A percentile compares a stretch with the other conserved stretches of the same genome.
These are phyloP conservation scores for Durusdinium trenchii DNA, from an alignment of 73 alveolate species.

Conservation along the genomic window DNA sequence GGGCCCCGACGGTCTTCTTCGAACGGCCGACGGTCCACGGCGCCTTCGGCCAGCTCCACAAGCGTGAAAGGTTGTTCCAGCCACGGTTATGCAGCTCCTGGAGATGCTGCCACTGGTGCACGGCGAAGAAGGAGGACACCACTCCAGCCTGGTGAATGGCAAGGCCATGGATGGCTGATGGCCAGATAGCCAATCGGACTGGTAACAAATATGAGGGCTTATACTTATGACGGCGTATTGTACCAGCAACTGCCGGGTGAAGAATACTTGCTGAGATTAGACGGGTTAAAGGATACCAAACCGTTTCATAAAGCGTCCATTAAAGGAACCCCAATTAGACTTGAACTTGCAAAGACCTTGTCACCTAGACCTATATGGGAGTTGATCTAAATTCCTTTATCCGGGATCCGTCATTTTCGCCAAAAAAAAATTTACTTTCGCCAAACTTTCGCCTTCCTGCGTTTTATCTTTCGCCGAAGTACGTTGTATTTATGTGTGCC, in stretches of 20 bases:
- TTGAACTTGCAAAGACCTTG: not conserved
- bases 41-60: slow-evolving; percentile 33
- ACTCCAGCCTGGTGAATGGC: not conserved
- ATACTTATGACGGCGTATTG: not conserved
- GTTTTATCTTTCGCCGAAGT: too few relatives aligned
- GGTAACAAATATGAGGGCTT: not conserved
- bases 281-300: too few relatives aligned
- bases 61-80: slow-evolving; percentile 29
- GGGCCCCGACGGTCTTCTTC: not conserved
- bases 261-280: not conserved
- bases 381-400: too few relatives aligned
- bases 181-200: too few relatives aligned
- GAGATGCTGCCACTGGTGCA: slow-evolving; percentile 51
- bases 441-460: too few relatives aligned
- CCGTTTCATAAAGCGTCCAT: not conserved
- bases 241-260: not conserved
- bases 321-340: not conserved
- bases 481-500: too few relatives aligned
- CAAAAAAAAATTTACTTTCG: too few relatives aligned
- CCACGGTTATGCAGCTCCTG: slow-evolving; percentile 47
- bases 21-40: not conserved
- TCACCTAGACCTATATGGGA: too few relatives aligned
- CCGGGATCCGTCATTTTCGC: too few relatives aligned
- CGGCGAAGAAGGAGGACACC: slow-evolving; percentile 40
- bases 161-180: too few relatives aligned